phyloP scores from a whole-genome alignment of 306 rosid genomes.

The Hylodesmum podocarpum region DNA sequence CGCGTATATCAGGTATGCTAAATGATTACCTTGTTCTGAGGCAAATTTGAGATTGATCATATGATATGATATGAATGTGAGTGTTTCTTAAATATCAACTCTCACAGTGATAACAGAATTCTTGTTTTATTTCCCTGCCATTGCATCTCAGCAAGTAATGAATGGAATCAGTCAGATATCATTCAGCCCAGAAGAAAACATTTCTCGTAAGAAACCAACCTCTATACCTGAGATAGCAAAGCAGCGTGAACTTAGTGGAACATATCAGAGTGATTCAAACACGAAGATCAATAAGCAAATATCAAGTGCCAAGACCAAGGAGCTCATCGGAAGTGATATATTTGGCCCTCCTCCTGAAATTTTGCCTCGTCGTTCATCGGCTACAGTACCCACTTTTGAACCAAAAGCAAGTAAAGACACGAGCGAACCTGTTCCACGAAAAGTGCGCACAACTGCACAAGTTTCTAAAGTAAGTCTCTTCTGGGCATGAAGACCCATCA shows the following conservation, averaged over 20 bases:
- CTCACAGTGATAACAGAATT: not conserved
- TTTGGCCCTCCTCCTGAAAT: constrained; percentile 80
- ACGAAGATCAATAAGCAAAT: constrained; percentile 49
- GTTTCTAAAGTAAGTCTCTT: constrained; percentile 73
- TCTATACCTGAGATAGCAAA: constrained; percentile 82
- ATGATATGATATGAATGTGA: not conserved
- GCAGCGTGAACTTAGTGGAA: constrained; percentile 92
- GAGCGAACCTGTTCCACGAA: constrained; percentile 50
- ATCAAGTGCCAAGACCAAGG: constrained; percentile 78
- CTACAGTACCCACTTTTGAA: constrained; percentile 41
- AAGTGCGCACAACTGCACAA: constrained; percentile 52
- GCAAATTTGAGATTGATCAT: not conserved
- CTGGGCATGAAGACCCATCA: not conserved
- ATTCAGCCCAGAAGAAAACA: constrained; percentile 59
- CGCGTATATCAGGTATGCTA: constrained; percentile 65
- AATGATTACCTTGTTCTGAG: not conserved
- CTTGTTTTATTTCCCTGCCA: constrained; percentile 20
- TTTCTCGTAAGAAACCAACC: constrained; percentile 66
- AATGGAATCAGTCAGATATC: constrained; percentile 84
- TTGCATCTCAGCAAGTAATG: constrained; percentile 55
- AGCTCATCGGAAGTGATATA: constrained; percentile 82
- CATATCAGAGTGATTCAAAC: constrained; percentile 56
- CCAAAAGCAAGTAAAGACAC: constrained; percentile 47
- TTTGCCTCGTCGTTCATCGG: constrained; percentile 50
- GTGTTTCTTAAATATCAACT: constrained; percentile 20